Base-by-base conservation (phyloP, 2,329 filamentous ascomycete genomes). In the Colletotrichum sp. region DNA sequence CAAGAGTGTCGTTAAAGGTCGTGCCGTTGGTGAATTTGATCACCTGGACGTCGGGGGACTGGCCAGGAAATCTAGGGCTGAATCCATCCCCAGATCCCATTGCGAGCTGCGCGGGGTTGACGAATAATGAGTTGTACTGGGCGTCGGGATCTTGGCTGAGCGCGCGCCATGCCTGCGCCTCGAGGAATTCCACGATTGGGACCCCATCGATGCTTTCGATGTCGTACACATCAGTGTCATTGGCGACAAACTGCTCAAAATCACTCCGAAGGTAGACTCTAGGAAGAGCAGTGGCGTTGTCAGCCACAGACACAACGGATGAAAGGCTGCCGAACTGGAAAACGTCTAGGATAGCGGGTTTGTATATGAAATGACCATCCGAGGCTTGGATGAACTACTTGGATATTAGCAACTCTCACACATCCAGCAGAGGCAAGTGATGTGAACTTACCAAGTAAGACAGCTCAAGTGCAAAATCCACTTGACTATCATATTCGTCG, bases 131-230 rank as follows among this genome's bases (percentile, higher is more conserved):
- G 36, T 79, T 79, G 52, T 74, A 80, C 52, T 75, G 72, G 21
- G 77, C 70, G 61, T 80, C 79, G 2, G 78, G 76, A 55, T 80
- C 79, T 34, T 80, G 79, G n/a, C 43, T 52, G n/a, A 10, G 15
- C 36, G 71, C 43, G 8, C 55, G 34, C 21, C 43, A 55, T 16
- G 63, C 52, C 18, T 72, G 68, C 3, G 36, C 60, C 43, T 78
- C 76, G 3, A 79, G 61, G 30, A 67, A 78, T 6, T 73, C 61
- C 5, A 65, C 28, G 26, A 75, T 64, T 7, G 73, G 69, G 5
- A 72, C 30, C 2, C 61, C 71, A 7, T 77, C 75, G 24, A 78
- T 74, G 34, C 78, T 79, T 28, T 79, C 70, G 67, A 80, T 78
- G 4, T 76, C 61, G 10, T 28, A 75, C 5, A 80, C 69, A 21